phyloP scores from a whole-genome alignment of 495 filamentous ascomycete species.

The Xylaria palmicola region DNA sequence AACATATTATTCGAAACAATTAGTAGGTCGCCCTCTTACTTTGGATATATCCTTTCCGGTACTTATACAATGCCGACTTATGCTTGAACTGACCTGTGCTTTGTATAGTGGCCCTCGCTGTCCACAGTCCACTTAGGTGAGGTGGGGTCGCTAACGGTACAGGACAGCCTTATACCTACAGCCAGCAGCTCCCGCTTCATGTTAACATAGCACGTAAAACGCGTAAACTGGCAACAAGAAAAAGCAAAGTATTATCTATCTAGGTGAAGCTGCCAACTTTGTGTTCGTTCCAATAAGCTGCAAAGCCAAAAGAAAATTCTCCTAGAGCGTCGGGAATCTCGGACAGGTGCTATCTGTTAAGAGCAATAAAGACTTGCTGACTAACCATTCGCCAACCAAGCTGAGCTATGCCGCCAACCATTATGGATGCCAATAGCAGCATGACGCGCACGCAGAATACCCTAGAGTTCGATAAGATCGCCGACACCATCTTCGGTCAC shows the following conservation, averaged over 20 bases:
- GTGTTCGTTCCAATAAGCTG: neutral
- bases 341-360: neutral
- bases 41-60: no score
- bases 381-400: neutral
- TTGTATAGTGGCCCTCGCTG: no score
- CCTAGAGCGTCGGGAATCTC: neutral
- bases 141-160: no score
- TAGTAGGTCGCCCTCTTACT: no score
- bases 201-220: neutral
- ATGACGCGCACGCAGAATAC: neutral
- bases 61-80: no score
- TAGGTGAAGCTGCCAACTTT: neutral
- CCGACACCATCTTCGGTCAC: neutral
- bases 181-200: neutral
- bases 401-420: neutral
- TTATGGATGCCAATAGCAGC: neutral
- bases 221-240: neutral
- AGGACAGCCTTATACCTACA: no score
- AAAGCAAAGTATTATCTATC: neutral
- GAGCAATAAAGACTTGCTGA: no score
- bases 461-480: constrained; percentile 10
- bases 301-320: neutral
- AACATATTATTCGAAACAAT: no score
- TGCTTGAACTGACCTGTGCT: no score
- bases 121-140: no score